Conservation (phyloP, 1,284 basidiomycete species). For the Grifola frondosa region DNA sequence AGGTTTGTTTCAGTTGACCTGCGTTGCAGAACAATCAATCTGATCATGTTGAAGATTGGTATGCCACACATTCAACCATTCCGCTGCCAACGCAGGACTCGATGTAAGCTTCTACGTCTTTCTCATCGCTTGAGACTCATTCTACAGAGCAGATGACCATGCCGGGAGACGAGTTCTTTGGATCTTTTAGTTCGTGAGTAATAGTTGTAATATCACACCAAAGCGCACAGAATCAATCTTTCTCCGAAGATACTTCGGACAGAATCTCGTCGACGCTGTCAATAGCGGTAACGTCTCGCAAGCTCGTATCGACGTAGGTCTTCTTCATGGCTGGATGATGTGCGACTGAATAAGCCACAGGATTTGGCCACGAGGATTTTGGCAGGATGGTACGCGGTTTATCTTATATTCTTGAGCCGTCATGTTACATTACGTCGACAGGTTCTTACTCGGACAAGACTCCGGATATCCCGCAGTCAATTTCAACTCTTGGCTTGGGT, state of each 20-base stretch:
- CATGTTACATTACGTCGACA: constrained; percentile 13
- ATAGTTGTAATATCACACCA: neutral
- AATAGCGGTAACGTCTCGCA: constrained; percentile 16
- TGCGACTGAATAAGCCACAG: constrained; percentile 22
- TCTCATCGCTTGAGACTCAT: neutral
- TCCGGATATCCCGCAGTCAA: constrained; percentile 50
- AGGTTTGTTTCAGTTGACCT: constrained; percentile 11
- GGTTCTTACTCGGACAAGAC: constrained; percentile 63
- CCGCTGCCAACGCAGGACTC: constrained; percentile 56
- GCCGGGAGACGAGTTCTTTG: constrained; percentile 50
- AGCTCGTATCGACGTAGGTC: constrained; percentile 18
- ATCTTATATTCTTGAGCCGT: neutral
- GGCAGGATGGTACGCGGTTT: constrained; percentile 48
- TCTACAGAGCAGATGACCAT: constrained; percentile 48
- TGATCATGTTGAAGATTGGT: constrained; percentile 43
- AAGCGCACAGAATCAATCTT: neutral
- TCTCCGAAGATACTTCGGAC: constrained; percentile 19
- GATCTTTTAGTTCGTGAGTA: constrained; percentile 15
- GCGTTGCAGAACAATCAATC: neutral
- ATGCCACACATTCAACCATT: constrained; percentile 36
- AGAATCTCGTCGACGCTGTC: constrained; percentile 19
- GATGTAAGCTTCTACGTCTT: constrained; percentile 42
- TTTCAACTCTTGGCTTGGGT: constrained; percentile 35
- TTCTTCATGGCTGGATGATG: too few relatives aligned
- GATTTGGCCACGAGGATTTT: constrained; percentile 65